These are phyloP conservation scores for Beauveria asiatica DNA, from an alignment of 2,329 filamentous ascomycete species.

Conservation along the genomic window DNA sequence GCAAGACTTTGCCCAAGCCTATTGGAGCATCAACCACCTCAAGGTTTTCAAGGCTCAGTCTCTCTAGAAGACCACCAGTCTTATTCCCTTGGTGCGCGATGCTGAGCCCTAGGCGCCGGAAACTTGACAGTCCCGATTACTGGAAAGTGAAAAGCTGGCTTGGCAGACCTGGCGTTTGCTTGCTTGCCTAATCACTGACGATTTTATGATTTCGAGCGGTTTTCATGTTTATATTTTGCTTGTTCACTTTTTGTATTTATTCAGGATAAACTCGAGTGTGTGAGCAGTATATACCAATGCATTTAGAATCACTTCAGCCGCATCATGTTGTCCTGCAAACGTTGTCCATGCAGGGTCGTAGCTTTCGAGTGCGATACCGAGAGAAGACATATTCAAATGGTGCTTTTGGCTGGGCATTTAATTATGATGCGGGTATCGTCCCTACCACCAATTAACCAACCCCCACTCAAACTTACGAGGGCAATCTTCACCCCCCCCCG, in stretches of 20 bases:
- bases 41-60: slow-evolving; percentile 43
- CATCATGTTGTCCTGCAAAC: not conserved
- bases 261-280: not conserved
- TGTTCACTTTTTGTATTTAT: slow-evolving; percentile 5
- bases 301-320: not conserved
- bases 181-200: not conserved
- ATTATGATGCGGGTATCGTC: too few species aligned
- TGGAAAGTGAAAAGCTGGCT: not conserved
- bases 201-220: not conserved
- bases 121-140: not conserved
- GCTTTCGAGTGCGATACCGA: not conserved
- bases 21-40: slow-evolving; percentile 68
- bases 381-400: not conserved
- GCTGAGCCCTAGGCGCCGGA: not conserved
- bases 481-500: not conserved
- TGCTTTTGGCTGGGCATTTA: too few species aligned
- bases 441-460: too few species aligned
- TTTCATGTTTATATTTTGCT: not conserved
- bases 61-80: not conserved
- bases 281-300: slow-evolving; percentile 1
- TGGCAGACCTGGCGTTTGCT: not conserved
- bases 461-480: too few species aligned
- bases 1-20: slow-evolving; percentile 59
- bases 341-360: not conserved
- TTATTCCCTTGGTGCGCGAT: slow-evolving; percentile 1